Conservation (phyloP, 1,284 basidiomycete species). For the Gymnopus androsaceus region DNA sequence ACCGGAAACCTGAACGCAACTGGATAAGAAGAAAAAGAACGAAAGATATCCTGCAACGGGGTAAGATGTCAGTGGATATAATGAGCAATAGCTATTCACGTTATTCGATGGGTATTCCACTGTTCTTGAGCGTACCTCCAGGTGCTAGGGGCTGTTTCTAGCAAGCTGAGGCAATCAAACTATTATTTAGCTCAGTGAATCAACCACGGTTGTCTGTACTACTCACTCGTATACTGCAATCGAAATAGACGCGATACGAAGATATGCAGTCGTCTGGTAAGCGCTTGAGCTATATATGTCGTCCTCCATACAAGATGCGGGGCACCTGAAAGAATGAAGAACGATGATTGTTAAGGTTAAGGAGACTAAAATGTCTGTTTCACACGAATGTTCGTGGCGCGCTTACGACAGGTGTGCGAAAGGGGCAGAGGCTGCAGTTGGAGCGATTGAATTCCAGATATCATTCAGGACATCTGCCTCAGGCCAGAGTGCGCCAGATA, state of each 20-base stretch:
- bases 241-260: conserved; percentile 45
- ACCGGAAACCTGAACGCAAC: conserved; percentile 27
- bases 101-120: conserved; percentile 33
- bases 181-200: no score
- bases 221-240: conserved; percentile 45
- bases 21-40: conserved; percentile 46
- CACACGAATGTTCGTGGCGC: no score
- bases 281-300: conserved; percentile 11
- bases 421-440: no score
- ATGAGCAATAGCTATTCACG: conserved; percentile 32
- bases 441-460: no score
- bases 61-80: conserved; percentile 8
- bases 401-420: no score
- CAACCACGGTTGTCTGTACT: no score
- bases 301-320: conserved; percentile 1
- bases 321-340: no score
- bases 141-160: conserved; percentile 43
- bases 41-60: conserved; percentile 35
- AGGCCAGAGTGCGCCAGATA: no score
- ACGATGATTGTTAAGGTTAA: no score
- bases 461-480: no score
- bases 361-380: no score
- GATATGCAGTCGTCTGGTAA: conserved; percentile 37
- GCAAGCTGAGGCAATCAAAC: conserved; percentile 32
- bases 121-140: conserved; percentile 42